phyloP scores from a whole-genome alignment of 2,329 filamentous ascomycete species.

The Pseudocercospora ulei region DNA sequence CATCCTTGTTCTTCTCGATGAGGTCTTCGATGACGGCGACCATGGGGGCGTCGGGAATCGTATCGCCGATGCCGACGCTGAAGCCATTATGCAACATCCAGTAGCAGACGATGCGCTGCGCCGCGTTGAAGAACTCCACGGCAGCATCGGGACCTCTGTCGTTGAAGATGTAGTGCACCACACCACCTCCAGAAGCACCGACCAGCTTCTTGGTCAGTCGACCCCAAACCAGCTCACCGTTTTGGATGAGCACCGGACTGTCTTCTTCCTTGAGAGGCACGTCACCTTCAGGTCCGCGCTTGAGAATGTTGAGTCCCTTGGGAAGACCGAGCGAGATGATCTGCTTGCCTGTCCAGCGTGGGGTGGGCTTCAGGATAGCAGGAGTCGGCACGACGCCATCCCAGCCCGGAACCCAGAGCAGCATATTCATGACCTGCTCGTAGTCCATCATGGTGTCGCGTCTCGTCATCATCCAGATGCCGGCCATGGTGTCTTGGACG shows the following conservation, averaged over 20 bases:
- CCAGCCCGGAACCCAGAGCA: conserved; percentile 97
- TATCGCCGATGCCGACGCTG: conserved; percentile 97
- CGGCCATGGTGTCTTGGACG: conserved; percentile 92
- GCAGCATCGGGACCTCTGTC: conserved; percentile 77
- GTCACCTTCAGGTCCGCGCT: conserved; percentile 38
- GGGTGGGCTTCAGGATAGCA: conserved; percentile 84
- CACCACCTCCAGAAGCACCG: conserved; percentile 78
- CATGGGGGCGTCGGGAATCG: conserved; percentile 77
- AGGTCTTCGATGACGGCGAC: conserved; percentile 75
- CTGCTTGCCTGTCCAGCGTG: conserved; percentile 97
- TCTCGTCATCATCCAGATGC: conserved; percentile 92
- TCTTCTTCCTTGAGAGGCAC: conserved; percentile 41
- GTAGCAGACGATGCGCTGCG: conserved; percentile 89
- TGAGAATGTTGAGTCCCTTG: conserved; percentile 67
- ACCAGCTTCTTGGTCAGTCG: conserved; percentile 89
- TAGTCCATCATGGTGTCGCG: conserved; percentile 84
- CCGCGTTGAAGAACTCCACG: conserved; percentile 91
- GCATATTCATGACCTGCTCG: conserved; percentile 88
- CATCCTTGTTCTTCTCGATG: conserved; percentile 69
- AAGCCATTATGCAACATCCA: conserved; percentile 95
- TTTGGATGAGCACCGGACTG: conserved; percentile 63
- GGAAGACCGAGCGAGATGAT: conserved; percentile 90
- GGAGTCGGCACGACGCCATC: conserved; percentile 87
- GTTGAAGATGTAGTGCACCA: conserved; percentile 93
- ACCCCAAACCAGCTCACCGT: conserved; percentile 82